Base-by-base conservation (phyloP, 2,329 filamentous ascomycete genomes). In the Beauveria sp. region DNA sequence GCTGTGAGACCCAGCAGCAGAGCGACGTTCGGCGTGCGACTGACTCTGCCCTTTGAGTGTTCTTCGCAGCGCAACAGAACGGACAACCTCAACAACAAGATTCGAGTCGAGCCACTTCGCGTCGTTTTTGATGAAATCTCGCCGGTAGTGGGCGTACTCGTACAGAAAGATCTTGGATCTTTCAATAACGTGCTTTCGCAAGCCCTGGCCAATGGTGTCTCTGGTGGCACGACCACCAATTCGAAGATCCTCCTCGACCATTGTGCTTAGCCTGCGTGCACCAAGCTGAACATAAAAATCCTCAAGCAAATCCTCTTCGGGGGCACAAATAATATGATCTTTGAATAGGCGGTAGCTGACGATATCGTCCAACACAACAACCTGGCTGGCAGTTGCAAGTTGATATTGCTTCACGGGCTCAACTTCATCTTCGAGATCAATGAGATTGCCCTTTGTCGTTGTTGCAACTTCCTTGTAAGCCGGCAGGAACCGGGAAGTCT, bases 261-360 rank as follows among this genome's bases (percentile, higher is more conserved):
- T 82, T 61, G 82, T 84, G 65, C 90, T 91, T 22, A 99, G 80
- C 60, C 84, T 85, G 50, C 87, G 83, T 3, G 91, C 88, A 1
- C 95, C 95, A 3, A 99, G 85, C 8, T 87, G 82, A 42, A 85
- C 75, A 73, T 99, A 99, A 65, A 99, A 93, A 1, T 83, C 82
- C 71, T 99, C 95, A 1, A 99, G 79, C 0, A 77, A 72, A 65
- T 98, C 95, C 70, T 99, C 95, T 72, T 96, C 90, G 0, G 95
- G 96, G 0, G 93, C 92, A 64, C 89, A 92, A 31, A 96, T 82
- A 34, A 99, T 80, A 65, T 86, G 85, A 58, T 91, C 85, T 70
- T 93, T 93, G 79, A 99, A 99, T 1, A 95, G 80, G 40, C 88
- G 88, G 72, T 93, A 96, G 69, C 89, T 92, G 68, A 91, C 89